Base-by-base conservation (phyloP, 257 asterid genomes). In the Striga asiatica region DNA sequence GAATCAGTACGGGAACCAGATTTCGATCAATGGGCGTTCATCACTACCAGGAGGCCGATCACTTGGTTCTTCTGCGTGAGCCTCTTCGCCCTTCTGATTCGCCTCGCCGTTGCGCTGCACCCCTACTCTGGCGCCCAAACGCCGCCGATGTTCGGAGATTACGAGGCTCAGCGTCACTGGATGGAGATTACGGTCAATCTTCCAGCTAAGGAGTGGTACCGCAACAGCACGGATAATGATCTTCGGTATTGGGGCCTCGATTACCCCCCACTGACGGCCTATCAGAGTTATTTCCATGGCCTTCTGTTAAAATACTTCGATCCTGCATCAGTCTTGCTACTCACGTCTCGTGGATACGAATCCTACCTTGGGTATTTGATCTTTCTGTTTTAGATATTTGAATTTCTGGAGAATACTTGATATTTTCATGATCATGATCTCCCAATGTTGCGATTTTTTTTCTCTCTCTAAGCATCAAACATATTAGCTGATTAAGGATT, bases 91-190 rank as follows among this genome's bases (percentile, higher is more conserved):
- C 62, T 81, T 37, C 68, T 92, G 50, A 81, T 92, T 56, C 86
- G 97, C 57, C 74, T 81, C 5, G 73, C 84, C 49, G 86, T 84
- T 55, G 73, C 89, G 51, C 73, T 82, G 57, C 95, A 91, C 72
- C 89, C 94, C 1, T 91, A 91, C 60, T 91, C 98, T 35, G 98
- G 98, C 60, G 89, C 94, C 41, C 67, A 69, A 23, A 88, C 79
- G 39, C 97, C 98, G 20, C 97, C 97, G 8, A 78, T 43, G 67
- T 87, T 76, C 39, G 98, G 98, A 0, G 98, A 91, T 72, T 91
- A 70, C 70, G 97, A 91, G 79, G 98, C 97, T 28, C 98, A 92
- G 73, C 85, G 98, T 64, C 98, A 92, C 60, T 92, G 98, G 98
- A 92, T 92, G 97, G 98, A 92, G 82, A 82, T 92, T 53, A 82